Evolutionary conservation across 1,284 basidiomycete genomes (phyloP).

Genomic region (Ustilago loliicola): DNA sequence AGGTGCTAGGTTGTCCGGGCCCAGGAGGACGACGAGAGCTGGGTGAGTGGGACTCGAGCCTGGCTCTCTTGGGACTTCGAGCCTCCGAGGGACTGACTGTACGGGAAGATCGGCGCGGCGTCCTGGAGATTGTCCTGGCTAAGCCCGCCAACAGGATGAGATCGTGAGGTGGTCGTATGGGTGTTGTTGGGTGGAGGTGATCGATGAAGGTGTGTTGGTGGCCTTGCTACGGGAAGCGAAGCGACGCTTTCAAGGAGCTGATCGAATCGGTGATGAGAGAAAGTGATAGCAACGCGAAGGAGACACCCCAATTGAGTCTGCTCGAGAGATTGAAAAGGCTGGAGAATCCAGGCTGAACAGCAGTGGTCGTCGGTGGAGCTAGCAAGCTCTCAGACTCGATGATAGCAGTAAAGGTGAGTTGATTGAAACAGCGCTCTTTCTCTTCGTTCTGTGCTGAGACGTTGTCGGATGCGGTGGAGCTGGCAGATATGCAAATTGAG

Average conservation of each 20-base stretch:
- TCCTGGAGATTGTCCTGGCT: conserved; percentile 39
- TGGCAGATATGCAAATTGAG: background rate
- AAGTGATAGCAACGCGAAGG: no score
- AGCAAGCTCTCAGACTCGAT: no score
- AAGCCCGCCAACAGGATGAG: conserved; percentile 25
- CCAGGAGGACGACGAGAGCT: conserved; percentile 26
- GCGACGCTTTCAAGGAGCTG: no score
- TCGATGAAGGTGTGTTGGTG: background rate
- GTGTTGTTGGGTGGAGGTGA: background rate
- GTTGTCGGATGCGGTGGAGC: background rate
- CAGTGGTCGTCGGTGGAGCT: no score
- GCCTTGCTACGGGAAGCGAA: no score
- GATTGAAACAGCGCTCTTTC: no score
- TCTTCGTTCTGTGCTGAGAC: background rate
- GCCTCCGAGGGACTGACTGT: conserved; percentile 37
- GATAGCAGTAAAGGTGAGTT: no score
- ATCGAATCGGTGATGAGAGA: no score
- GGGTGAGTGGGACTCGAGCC: conserved; percentile 20
- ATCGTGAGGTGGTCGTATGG: background rate
- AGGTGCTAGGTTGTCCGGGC: conserved; percentile 11
- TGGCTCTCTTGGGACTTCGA: conserved; percentile 36
- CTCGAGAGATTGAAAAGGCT: no score
- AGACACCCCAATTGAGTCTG: no score
- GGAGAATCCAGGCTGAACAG: no score
- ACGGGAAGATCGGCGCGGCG: conserved; percentile 34